Conservation (phyloP, 2,329 filamentous ascomycete species). For the Didymella sp. region DNA sequence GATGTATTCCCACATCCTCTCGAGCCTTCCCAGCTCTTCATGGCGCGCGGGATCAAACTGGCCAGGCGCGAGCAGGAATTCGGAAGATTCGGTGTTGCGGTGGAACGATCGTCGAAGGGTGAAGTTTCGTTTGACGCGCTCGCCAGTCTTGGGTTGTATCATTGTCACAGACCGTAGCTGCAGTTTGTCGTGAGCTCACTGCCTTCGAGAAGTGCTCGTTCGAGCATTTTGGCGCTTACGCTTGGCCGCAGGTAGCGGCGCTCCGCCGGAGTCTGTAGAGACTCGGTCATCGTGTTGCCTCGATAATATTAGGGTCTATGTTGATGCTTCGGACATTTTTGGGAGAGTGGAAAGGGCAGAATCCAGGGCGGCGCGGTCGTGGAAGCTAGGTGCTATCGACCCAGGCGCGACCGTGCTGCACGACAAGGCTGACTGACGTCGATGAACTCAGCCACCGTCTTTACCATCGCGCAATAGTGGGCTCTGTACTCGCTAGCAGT, state of each 20-base stretch:
- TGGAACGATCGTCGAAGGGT: constrained; percentile 65
- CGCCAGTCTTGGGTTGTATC: constrained; percentile 84
- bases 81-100: constrained; percentile 54
- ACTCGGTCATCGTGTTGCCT: constrained; percentile 38
- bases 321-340: constrained; percentile 22
- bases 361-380: constrained; percentile 5
- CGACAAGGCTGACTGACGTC: constrained; percentile 19
- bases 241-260: constrained; percentile 48
- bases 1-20: constrained; percentile 47
- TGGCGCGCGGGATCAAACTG: constrained; percentile 39
- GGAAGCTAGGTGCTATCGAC: constrained; percentile 11
- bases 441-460: constrained; percentile 13
- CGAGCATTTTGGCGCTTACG: constrained; percentile 35
- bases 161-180: constrained; percentile 84
- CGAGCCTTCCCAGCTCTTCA: constrained; percentile 42
- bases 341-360: background rate
- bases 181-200: constrained; percentile 28
- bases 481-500: background rate
- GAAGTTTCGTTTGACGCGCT: constrained; percentile 80
- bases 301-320: background rate
- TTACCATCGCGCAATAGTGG: background rate
- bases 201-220: background rate
- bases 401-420: constrained; percentile 12
- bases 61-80: constrained; percentile 50
- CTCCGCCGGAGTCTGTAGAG: constrained; percentile 40